Conservation (phyloP, 257 asterid species). For the Solanum dulcamara region DNA sequence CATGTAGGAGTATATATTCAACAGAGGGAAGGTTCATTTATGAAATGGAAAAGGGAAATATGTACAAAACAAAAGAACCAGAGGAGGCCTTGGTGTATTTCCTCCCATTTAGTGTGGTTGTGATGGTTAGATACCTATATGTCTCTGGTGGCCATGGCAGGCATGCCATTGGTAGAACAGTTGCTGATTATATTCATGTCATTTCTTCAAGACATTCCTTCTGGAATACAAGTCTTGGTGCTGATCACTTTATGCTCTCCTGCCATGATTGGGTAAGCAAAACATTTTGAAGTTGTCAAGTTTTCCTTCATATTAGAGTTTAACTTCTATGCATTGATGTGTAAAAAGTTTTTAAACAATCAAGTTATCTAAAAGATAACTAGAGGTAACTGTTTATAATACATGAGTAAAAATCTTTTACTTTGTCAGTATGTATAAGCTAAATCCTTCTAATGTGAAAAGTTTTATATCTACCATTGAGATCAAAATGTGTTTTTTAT, state of each 20-base stretch:
- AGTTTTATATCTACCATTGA: neutral
- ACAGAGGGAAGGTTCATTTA: slow-evolving; percentile 74
- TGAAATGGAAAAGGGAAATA: slow-evolving; percentile 50
- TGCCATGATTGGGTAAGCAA: slow-evolving; percentile 81
- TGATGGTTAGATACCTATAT: slow-evolving; percentile 50
- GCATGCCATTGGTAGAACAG: slow-evolving; percentile 36
- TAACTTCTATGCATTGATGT: neutral
- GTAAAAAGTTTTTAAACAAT: neutral
- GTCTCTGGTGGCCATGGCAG: slow-evolving; percentile 26
- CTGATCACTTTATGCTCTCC: slow-evolving; percentile 83
- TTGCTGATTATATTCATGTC: slow-evolving; percentile 47
- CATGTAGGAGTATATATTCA: slow-evolving; percentile 69
- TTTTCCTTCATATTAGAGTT: neutral
- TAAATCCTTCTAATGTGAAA: neutral
- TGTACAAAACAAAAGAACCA: slow-evolving; percentile 44
- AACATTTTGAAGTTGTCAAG: neutral
- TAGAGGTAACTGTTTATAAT: neutral
- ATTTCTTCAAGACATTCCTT: slow-evolving; percentile 49
- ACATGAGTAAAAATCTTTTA: neutral
- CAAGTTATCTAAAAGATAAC: neutral
- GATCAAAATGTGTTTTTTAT: neutral
- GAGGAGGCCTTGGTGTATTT: slow-evolving; percentile 64
- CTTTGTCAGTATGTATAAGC: neutral
- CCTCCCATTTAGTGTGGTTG: slow-evolving; percentile 71
- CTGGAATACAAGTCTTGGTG: slow-evolving; percentile 69